Evolutionary conservation across 129 eudicot species (phyloP).

Genomic region (Arctium minus): DNA sequence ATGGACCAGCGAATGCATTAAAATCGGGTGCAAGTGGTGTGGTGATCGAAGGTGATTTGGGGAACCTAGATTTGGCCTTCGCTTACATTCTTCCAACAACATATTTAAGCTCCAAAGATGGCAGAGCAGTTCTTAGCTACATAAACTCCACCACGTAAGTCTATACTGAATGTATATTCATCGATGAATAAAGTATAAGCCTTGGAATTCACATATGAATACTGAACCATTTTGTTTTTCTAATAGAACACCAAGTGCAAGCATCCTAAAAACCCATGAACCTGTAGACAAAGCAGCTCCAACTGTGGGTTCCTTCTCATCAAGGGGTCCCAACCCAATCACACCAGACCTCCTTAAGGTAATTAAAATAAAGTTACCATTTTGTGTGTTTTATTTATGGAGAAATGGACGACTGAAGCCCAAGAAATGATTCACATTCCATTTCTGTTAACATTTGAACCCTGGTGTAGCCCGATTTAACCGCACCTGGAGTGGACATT

Average conservation of each 20-base stretch:
- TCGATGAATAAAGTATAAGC: background rate
- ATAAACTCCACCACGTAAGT: slow-evolving; percentile 37
- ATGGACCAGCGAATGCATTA: slow-evolving; percentile 6
- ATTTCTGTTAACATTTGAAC: background rate
- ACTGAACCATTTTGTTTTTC: background rate
- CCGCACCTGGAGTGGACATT: slow-evolving; percentile 64
- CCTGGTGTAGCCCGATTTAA: slow-evolving; percentile 53
- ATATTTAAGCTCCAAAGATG: slow-evolving; percentile 31
- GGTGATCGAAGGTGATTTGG: slow-evolving; percentile 27
- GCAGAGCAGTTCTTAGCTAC: slow-evolving; percentile 26
- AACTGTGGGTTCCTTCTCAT: slow-evolving; percentile 62
- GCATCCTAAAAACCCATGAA: slow-evolving; percentile 36
- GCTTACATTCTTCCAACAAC: slow-evolving; percentile 29
- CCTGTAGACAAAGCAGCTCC: slow-evolving; percentile 44
- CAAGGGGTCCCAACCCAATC: slow-evolving; percentile 67
- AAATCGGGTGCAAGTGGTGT: slow-evolving; percentile 28
- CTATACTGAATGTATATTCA: background rate
- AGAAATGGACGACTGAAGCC: background rate
- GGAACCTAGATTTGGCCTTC: slow-evolving; percentile 24
- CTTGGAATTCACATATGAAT: background rate
- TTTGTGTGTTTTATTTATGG: background rate
- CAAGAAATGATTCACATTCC: background rate
- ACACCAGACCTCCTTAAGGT: slow-evolving; percentile 72
- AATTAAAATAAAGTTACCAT: background rate
- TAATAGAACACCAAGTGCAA: slow-evolving; percentile 32